Base-by-base conservation (phyloP, 345 rosid species). In the Boechera stricta region DNA sequence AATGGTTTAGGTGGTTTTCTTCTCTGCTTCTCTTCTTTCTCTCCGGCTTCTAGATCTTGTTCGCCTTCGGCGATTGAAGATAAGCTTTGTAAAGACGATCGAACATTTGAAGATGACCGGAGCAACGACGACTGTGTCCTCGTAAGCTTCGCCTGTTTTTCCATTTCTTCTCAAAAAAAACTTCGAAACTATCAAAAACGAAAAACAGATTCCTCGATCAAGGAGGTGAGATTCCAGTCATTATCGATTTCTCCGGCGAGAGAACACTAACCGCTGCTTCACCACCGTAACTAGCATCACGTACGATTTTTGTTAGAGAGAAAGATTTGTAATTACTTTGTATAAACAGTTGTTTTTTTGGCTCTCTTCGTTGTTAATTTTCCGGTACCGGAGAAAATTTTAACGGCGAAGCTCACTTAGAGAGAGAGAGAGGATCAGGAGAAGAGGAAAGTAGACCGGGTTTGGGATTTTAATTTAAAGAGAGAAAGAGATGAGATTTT, bases 71-170 rank as follows among this genome's bases (percentile, higher is more conserved):
- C 77, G 73, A 90, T 79, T 59, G 86, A 83, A 38, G 79, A 69
- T 38, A 94, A 79, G 76, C 97, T 94, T 49, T 89, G 97, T 64
- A 90, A 81, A 67, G 98, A 92, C 18, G 98, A 90, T 72, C 97
- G 85, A 64, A 89, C 79, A 77, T 92, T 92, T 24, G 97, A 87
- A 2, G 92, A 83, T 31, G 97, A 92, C 15, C 97, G 91, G 81
- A 94, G 93, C 52, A 94, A 88, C 39, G 94, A 90, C 3, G 98
- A 94, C 62, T 88, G 86, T 0, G 93, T 92, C 69, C 97, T 81
- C 67, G 96, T 92, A 2, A 92, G 91, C 92, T 87, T 86, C 74
- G 86, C 75, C 51, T 80, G 88, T 49, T 86, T 86, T 45, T 90
- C 97, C 98, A 89, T 90, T 77, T 58, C 42, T 2, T 0, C 5